Evolutionary conservation across 768 basidiomycete genomes (phyloP).

Genomic region (Auriculariales sp.): DNA sequence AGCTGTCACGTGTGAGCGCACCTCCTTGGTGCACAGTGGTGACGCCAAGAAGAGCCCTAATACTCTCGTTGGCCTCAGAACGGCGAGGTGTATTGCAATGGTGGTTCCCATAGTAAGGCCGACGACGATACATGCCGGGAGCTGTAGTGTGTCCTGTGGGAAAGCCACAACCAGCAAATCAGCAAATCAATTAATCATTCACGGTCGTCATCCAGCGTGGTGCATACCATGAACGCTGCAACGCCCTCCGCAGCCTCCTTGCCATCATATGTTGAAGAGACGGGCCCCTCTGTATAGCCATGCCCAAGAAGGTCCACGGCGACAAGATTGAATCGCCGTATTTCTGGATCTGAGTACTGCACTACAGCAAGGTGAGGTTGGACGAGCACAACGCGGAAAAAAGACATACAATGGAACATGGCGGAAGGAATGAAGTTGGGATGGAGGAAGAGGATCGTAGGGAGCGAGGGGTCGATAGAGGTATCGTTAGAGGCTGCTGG

Average conservation of each 20-base stretch:
- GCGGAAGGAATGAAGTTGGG: neutral
- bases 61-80: neutral
- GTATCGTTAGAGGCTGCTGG: neutral
- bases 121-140: neutral
- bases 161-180: too few relatives aligned
- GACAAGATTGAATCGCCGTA: neutral
- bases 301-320: neutral
- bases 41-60: neutral
- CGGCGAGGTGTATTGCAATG: neutral
- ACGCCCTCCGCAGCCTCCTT: neutral
- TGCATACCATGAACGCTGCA: neutral
- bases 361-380: neutral
- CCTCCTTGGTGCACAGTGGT: neutral
- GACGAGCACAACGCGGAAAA: neutral
- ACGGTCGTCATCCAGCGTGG: neutral
- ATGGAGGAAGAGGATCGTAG: neutral
- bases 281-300: neutral
- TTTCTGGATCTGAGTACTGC: neutral
- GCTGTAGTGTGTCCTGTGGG: neutral
- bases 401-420: neutral
- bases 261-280: neutral
- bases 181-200: neutral
- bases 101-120: neutral
- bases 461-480: neutral
- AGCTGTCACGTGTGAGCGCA: neutral